Percentiles rank a stretch among this genome's conserved stretches.
These are phyloP conservation scores for Erythrophleum ivorense DNA, from an alignment of 331 rosid genomes.

Conservation along the genomic window DNA sequence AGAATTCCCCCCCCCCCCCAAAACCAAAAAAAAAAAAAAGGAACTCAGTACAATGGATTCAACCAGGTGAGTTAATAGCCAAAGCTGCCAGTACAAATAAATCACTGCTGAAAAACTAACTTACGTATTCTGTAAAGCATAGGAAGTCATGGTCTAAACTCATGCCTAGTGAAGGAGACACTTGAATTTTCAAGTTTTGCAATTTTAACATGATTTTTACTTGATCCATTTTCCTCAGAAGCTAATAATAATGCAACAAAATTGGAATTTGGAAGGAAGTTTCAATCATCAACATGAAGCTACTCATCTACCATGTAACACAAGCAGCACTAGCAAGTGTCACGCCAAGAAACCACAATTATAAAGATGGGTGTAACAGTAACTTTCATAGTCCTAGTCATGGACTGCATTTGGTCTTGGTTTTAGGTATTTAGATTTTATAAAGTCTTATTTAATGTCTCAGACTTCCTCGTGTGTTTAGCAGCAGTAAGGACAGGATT, in stretches of 20 bases:
- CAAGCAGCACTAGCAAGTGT: slow-evolving; percentile 26
- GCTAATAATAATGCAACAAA: slow-evolving; percentile 15
- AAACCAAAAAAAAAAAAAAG: background rate
- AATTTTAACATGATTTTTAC: background rate
- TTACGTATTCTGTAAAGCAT: background rate
- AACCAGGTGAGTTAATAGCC: slow-evolving; percentile 17
- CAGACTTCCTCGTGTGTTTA: background rate
- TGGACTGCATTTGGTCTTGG: background rate
- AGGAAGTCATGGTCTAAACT: slow-evolving; percentile 24
- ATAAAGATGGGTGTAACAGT: background rate
- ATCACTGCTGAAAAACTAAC: slow-evolving; percentile 1
- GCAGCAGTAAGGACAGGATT: background rate
- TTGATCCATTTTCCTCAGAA: slow-evolving; percentile 20
- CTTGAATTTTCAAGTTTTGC: slow-evolving; percentile 5
- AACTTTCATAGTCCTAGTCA: background rate
- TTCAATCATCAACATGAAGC: slow-evolving; percentile 20
- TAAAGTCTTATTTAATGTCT: background rate
- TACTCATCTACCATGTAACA: background rate
- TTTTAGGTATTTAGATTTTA: background rate
- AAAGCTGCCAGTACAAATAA: slow-evolving; percentile 6
- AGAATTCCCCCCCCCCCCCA: background rate
- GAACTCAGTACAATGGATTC: background rate
- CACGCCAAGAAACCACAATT: slow-evolving; percentile 16
- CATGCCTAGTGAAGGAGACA: background rate
- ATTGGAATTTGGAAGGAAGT: slow-evolving; percentile 6